Evolutionary conservation across 106 monocot genomes (phyloP).

Genomic region (Dendrobium chrysotoxum): DNA sequence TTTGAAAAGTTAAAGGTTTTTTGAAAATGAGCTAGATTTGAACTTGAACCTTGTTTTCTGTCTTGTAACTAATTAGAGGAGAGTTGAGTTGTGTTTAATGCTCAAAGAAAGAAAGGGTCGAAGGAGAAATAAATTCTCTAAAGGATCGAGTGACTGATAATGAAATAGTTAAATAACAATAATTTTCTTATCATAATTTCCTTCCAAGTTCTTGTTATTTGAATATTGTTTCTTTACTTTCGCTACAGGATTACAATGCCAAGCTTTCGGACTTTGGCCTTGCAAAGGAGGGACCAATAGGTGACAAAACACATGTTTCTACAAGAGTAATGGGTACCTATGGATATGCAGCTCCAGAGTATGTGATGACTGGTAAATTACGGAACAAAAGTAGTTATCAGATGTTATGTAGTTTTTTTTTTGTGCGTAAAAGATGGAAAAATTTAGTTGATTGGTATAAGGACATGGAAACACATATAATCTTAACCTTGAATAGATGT

Average conservation of each 20-base stretch:
- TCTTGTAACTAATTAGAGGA: too few relatives aligned
- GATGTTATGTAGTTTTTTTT: background rate
- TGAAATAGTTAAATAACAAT: background rate
- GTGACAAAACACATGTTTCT: slow-evolving; percentile 40
- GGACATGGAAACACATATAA: background rate
- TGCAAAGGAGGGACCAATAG: slow-evolving; percentile 40
- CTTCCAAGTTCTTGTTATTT: background rate
- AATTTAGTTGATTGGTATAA: background rate
- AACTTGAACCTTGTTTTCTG: too few relatives aligned
- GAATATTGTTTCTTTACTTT: background rate
- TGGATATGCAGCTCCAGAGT: slow-evolving; percentile 44
- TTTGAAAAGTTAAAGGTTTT: too few relatives aligned
- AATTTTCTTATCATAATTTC: background rate
- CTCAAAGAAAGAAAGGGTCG: too few relatives aligned
- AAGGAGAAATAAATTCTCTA: too few relatives aligned
- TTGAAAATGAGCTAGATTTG: too few relatives aligned
- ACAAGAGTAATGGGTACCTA: slow-evolving; percentile 45
- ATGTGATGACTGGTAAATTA: slow-evolving; percentile 30
- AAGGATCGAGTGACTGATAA: background rate
- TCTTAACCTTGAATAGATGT: background rate
- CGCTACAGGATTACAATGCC: slow-evolving; percentile 30
- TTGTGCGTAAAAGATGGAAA: background rate
- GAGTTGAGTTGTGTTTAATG: too few relatives aligned
- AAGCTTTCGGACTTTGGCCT: slow-evolving; percentile 52
- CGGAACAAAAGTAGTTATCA: slow-evolving; percentile 5